Evolutionary conservation across 2,329 filamentous ascomycete species (phyloP).

Genomic region (Diaporthe sp.): DNA sequence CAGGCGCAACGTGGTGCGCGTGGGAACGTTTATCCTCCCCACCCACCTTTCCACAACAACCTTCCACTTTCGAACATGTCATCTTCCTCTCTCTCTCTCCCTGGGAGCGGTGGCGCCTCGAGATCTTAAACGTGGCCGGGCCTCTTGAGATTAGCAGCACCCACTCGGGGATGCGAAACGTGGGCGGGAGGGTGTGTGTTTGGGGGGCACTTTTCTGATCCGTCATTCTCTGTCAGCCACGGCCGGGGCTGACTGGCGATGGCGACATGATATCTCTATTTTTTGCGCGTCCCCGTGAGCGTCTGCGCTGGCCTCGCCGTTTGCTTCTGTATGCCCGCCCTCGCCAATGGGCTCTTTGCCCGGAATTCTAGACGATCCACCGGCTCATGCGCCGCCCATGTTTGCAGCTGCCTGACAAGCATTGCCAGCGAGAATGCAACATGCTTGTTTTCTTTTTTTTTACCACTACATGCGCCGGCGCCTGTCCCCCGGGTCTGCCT

Average conservation of each 20-base stretch:
- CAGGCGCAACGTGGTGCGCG: not conserved
- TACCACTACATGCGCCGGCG: not conserved
- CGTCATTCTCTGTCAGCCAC: slow-evolving; percentile 12
- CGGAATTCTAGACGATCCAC: not conserved
- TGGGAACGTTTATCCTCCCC: not conserved
- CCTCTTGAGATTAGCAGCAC: not conserved
- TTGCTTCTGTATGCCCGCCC: slow-evolving; percentile 2
- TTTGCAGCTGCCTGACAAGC: slow-evolving; percentile 14
- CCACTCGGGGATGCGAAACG: slow-evolving; percentile 15
- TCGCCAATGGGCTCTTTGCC: slow-evolving; percentile 15
- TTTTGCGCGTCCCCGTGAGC: slow-evolving; percentile 18
- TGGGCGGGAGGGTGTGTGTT: slow-evolving; percentile 13
- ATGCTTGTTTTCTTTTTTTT: not conserved
- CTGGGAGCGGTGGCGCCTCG: not conserved
- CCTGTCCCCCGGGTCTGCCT: not conserved
- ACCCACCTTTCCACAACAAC: not conserved
- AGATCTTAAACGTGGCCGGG: slow-evolving; percentile 12
- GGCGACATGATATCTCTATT: slow-evolving; percentile 3
- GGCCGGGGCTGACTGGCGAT: slow-evolving; percentile 21
- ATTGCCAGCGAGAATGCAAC: not conserved
- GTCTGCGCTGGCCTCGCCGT: not conserved
- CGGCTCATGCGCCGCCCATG: not conserved
- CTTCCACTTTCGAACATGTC: not conserved
- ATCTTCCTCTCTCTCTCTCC: too few relatives aligned
- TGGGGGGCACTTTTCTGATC: slow-evolving; percentile 18